phyloP scores from a whole-genome alignment of 208 protist genomes.

The Leptomonas pyrrhocoris region DNA sequence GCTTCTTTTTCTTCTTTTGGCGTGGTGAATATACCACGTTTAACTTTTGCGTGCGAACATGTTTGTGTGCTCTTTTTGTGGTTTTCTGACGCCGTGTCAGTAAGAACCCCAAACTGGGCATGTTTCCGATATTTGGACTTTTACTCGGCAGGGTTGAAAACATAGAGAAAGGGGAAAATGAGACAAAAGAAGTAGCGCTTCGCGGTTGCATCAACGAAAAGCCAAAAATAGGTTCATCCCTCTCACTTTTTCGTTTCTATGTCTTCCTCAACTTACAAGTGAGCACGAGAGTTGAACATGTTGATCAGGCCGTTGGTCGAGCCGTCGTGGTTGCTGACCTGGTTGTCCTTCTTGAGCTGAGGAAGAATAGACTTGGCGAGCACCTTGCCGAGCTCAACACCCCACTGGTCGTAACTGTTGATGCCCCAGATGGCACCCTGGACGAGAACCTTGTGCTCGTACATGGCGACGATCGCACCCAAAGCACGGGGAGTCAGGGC shows the following conservation, averaged over 20 bases:
- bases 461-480: constrained; percentile 96
- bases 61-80: constrained; percentile 1
- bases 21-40: not conserved
- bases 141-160: not conserved
- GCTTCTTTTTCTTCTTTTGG: no score
- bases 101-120: not conserved
- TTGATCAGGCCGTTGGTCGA: constrained; percentile 97
- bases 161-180: constrained; percentile 7
- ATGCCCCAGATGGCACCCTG: constrained; percentile 98
- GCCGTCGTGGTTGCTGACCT: constrained; percentile 84
- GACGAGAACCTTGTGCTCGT: constrained; percentile 98
- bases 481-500: constrained; percentile 93
- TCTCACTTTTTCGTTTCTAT: not conserved
- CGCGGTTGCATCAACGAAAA: not conserved
- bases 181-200: not conserved
- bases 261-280: constrained; percentile 44
- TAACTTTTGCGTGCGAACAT: not conserved
- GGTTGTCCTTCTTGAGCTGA: constrained; percentile 78
- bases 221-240: not conserved
- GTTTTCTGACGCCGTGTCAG: not conserved
- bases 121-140: not conserved
- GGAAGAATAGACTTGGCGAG: constrained; percentile 96
- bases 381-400: constrained; percentile 97
- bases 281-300: constrained; percentile 82
- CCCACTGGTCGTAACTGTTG: constrained; percentile 98